Conservation (phyloP, 1,284 basidiomycete genomes). For the Marasmius fiardii region DNA sequence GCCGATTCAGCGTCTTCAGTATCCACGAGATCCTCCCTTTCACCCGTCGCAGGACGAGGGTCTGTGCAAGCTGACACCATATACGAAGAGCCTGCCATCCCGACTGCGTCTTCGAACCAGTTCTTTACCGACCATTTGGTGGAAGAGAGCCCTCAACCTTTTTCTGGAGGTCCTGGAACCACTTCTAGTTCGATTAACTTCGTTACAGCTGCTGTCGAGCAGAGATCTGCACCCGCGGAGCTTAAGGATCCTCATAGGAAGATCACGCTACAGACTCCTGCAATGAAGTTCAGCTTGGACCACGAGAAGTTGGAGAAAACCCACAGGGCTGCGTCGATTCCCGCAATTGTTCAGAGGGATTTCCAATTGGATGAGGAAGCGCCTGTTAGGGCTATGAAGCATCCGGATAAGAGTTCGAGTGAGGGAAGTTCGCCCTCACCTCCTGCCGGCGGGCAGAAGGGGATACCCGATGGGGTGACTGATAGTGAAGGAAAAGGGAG, state of each 20-base stretch:
- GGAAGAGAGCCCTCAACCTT: conserved; percentile 9
- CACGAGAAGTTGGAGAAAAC: conserved; percentile 10
- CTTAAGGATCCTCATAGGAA: conserved; percentile 36
- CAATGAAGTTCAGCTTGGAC: conserved; percentile 29
- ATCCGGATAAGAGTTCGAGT: neutral
- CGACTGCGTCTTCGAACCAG: neutral
- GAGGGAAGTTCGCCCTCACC: too few relatives aligned
- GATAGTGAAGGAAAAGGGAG: too few relatives aligned
- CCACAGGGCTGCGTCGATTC: neutral
- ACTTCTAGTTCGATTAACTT: neutral
- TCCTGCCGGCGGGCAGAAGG: too few relatives aligned
- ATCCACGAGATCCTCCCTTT: conserved; percentile 26
- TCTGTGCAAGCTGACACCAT: conserved; percentile 17
- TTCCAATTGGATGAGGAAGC: conserved; percentile 43
- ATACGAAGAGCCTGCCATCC: conserved; percentile 18
- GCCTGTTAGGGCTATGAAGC: conserved; percentile 38
- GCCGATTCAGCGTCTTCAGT: conserved; percentile 36
- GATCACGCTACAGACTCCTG: conserved; percentile 25
- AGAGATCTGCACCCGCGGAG: conserved; percentile 51
- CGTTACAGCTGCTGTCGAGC: conserved; percentile 6
- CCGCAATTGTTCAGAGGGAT: conserved; percentile 7
- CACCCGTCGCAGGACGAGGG: conserved; percentile 20
- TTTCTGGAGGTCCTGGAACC: neutral
- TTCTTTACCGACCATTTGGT: conserved; percentile 30
- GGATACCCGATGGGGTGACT: too few relatives aligned